Evolutionary conservation across 345 rosid species (phyloP).

Genomic region (Lagerstroemia speciosa): DNA sequence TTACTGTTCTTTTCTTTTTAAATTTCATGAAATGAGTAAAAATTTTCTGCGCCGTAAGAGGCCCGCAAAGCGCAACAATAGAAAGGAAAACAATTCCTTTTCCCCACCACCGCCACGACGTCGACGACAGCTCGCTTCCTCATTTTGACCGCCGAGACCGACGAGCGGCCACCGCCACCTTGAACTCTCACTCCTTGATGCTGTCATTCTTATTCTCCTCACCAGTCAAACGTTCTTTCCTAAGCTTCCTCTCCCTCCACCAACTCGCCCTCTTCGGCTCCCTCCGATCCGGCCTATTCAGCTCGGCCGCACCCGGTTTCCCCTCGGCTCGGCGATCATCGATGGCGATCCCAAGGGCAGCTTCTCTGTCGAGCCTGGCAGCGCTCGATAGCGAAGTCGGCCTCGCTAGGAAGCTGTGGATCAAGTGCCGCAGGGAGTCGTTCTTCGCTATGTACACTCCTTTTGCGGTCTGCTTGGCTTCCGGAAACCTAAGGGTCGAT

Average conservation of each 20-base stretch:
- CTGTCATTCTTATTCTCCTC: conserved; percentile 20
- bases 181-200: conserved; percentile 21
- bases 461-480: conserved; percentile 59
- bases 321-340: conserved; percentile 19
- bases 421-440: conserved; percentile 55
- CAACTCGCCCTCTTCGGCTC: conserved; percentile 16
- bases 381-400: conserved; percentile 47
- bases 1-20: background rate
- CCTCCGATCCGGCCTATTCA: conserved; percentile 15
- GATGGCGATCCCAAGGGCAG: conserved; percentile 11
- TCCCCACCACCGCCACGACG: background rate
- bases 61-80: no score
- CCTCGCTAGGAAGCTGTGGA: conserved; percentile 60
- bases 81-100: background rate
- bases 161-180: background rate
- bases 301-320: conserved; percentile 4
- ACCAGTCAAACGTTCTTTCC: background rate
- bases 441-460: conserved; percentile 66
- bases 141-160: background rate
- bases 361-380: conserved; percentile 13
- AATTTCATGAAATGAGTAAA: background rate
- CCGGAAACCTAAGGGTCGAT: conserved; percentile 65
- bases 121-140: background rate
- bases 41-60: no score
- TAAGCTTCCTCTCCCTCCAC: conserved; percentile 6